Evolutionary conservation across 2,329 filamentous ascomycete genomes (phyloP), one percentile per base, ranked within the genome.

Genomic region (Chaetothyriales sp.): DNA sequence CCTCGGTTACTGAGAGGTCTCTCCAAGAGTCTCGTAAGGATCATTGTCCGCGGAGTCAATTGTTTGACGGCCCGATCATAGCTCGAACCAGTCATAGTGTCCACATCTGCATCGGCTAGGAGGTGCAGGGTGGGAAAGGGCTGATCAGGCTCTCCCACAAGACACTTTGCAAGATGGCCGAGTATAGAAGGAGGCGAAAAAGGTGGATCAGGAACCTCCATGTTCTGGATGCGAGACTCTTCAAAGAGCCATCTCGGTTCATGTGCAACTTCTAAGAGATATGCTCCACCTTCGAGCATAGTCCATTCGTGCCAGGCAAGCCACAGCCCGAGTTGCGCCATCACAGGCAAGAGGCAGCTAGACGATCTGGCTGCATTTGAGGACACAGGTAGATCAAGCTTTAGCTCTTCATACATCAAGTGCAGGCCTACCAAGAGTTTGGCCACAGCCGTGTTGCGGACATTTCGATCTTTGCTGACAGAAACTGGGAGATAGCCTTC

Each of bases 341-440:
- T 70, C 1, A 95, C 67, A 15, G 85, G 81, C n/a, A 80, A 78
- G 19, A 97, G 68, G 44, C 76, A 72, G 13, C 72, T 68, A 19
- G 69, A 60, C 44, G 73, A 69, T 18, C 66, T 66, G 47, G 64
- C 67, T 9, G 72, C 67, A 47, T 46, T 51, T n/a, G 68, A 65
- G 56, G 77, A 73, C n/a, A 69, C 68, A 45, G 73, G 72, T 2
- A 82, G 77, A 55, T 86, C 80, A 1, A 98, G 76, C 64, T 94
- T 97, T 56, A 85, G 77, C 65, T 98, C 92, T 65, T 98, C 90
- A 0, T 85, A 77, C n/a, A 94, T 72, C 2, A 97, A 73, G 68
- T 98, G 92, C 10, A 98, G 72, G 0, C 80, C 84, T 43, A 82
- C 72, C 57, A 94, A 72, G 40, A 90, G 77, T 49, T 85, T 74